Conservation (phyloP, 2,329 filamentous ascomycete species). For the Aspergillus sclerotialis region DNA sequence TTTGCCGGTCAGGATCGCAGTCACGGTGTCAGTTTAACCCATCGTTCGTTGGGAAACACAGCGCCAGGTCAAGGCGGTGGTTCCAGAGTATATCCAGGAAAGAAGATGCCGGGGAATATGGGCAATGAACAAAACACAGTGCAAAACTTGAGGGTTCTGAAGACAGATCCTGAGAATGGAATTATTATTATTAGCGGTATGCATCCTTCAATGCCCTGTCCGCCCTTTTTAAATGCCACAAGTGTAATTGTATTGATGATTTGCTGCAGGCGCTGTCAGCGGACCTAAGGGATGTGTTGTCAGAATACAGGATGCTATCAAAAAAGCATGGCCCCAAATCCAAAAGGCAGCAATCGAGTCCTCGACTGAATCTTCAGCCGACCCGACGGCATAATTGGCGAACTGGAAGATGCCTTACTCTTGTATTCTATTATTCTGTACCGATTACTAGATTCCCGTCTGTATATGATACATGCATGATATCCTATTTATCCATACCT, state of each 20-base stretch:
- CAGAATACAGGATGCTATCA: constrained; percentile 81
- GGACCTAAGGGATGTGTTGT: constrained; percentile 84
- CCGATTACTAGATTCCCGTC: constrained; percentile 30
- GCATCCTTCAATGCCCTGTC: constrained; percentile 4
- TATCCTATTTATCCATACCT: constrained; percentile 23
- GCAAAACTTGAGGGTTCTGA: constrained; percentile 83
- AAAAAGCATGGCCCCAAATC: constrained; percentile 66
- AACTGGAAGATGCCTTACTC: constrained; percentile 3
- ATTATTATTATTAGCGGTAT: constrained; percentile 79
- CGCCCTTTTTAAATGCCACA: not conserved
- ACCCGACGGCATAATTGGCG: constrained; percentile 13
- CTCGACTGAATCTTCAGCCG: constrained; percentile 1
- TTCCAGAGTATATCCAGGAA: constrained; percentile 86
- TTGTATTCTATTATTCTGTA: constrained; percentile 32
- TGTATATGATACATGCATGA: constrained; percentile 36
- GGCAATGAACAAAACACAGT: constrained; percentile 80
- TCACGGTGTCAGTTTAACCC: constrained; percentile 92
- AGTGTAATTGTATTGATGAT: constrained; percentile 3
- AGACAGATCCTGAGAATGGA: constrained; percentile 79
- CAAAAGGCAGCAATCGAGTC: not conserved
- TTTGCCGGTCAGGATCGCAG: constrained; percentile 83
- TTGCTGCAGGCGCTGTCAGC: constrained; percentile 57
- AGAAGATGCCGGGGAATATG: constrained; percentile 98
- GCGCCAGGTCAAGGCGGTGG: constrained; percentile 88
- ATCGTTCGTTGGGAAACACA: constrained; percentile 83